Conservation (phyloP, 2,329 filamentous ascomycete genomes). For the Cladosporium velox region DNA sequence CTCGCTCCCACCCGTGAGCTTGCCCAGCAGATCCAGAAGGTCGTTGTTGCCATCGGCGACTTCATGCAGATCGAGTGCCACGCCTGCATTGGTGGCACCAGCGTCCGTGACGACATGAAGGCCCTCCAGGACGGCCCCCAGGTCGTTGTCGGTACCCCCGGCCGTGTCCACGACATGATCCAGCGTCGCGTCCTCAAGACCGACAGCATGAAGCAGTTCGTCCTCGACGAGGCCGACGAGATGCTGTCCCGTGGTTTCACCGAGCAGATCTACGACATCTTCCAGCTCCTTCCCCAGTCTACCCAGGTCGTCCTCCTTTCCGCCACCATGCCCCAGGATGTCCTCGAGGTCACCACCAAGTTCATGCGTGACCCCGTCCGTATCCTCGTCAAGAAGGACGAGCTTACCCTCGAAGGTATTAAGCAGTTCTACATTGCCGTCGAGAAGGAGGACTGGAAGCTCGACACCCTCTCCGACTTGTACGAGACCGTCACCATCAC, state of each 20-base stretch:
- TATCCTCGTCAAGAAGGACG: constrained; percentile 97
- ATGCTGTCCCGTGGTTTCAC: constrained; percentile 98
- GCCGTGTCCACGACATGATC: constrained; percentile 87
- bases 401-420: constrained; percentile 92
- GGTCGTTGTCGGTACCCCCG: constrained; percentile 96
- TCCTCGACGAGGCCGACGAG: constrained; percentile 75
- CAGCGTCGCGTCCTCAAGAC: constrained; percentile 72
- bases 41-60: constrained; percentile 98
- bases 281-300: constrained; percentile 91
- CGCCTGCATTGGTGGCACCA: constrained; percentile 96
- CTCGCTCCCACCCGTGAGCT: constrained; percentile 95
- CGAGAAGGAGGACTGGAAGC: constrained; percentile 99
- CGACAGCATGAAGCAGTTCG: constrained; percentile 75
- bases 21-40: constrained; percentile 96
- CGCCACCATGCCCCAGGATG: constrained; percentile 94
- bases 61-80: constrained; percentile 99
- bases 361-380: constrained; percentile 99
- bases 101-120: constrained; percentile 89
- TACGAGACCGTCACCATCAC: constrained; percentile 99
- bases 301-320: constrained; percentile 99
- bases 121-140: constrained; percentile 91
- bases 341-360: constrained; percentile 98
- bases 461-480: constrained; percentile 96
- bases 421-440: constrained; percentile 99
- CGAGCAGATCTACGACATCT: constrained; percentile 99